Conservation (phyloP, 2,329 filamentous ascomycete genomes). For the Cladobotryum mycophilum region DNA sequence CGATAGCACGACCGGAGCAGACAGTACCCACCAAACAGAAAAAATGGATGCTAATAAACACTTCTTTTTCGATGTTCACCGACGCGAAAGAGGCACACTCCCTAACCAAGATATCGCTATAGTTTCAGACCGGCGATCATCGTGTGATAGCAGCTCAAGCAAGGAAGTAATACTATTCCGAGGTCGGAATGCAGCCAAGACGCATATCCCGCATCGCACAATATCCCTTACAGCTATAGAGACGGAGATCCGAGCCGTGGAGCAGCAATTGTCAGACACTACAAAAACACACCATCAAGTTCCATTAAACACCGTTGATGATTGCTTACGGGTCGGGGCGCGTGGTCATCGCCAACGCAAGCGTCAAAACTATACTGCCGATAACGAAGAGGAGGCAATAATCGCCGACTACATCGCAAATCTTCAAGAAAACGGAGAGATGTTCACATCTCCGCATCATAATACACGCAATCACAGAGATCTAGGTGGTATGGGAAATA, state of each 20-base stretch:
- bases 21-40: constrained; percentile 2
- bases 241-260: constrained; percentile 18
- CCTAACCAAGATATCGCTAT: constrained; percentile 1
- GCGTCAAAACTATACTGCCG: constrained; percentile 12
- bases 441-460: background rate
- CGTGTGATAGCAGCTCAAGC: constrained; percentile 43
- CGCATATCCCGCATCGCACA: constrained; percentile 7
- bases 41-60: constrained; percentile 8
- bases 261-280: background rate
- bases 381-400: constrained; percentile 46
- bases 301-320: background rate
- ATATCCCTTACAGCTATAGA: constrained; percentile 25
- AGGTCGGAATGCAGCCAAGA: constrained; percentile 39
- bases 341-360: constrained; percentile 13
- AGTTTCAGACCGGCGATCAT: constrained; percentile 16
- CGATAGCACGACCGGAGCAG: constrained; percentile 17
- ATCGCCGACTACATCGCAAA: constrained; percentile 68
- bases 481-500: too few species aligned
- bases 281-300: background rate
- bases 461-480: too few species aligned
- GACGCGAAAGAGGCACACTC: constrained; percentile 16
- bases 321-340: constrained; percentile 13
- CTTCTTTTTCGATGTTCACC: constrained; percentile 35
- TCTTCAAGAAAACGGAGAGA: constrained; percentile 42
- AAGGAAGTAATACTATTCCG: constrained; percentile 63